Percentiles rank a stretch among this genome's conserved stretches.
Conservation (phyloP, 1,284 basidiomycete genomes). For the Ceratobasidium theobromae region DNA sequence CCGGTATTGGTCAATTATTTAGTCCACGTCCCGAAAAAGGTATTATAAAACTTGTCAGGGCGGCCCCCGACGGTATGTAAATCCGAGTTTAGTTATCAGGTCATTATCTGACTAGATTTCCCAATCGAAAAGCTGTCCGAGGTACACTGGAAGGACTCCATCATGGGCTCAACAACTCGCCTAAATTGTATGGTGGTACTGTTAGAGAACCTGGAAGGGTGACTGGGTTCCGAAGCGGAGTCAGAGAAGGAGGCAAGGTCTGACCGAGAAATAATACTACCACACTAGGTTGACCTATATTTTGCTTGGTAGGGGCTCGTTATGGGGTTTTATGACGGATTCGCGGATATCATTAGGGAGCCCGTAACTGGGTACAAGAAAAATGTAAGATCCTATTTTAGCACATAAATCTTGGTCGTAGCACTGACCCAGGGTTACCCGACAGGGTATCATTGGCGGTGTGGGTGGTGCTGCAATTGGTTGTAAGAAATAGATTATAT, state of each 20-base stretch:
- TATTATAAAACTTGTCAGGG: slow-evolving; percentile 50
- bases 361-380: slow-evolving; percentile 47
- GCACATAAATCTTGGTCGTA: background rate
- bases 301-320: slow-evolving; percentile 39
- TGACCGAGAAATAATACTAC: background rate
- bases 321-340: slow-evolving; percentile 53
- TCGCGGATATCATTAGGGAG: slow-evolving; percentile 54
- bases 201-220: slow-evolving; percentile 48
- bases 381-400: slow-evolving; percentile 40
- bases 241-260: slow-evolving; percentile 53
- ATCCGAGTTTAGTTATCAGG: background rate
- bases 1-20: slow-evolving; percentile 50
- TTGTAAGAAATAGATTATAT: slow-evolving; percentile 41
- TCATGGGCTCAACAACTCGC: slow-evolving; percentile 52
- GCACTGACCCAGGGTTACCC: background rate
- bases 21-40: slow-evolving; percentile 45
- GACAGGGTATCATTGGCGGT: slow-evolving; percentile 47
- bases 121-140: slow-evolving; percentile 45
- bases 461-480: slow-evolving; percentile 54
- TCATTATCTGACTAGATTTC: too few species aligned
- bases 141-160: slow-evolving; percentile 50
- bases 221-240: slow-evolving; percentile 48
- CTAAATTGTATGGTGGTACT: slow-evolving; percentile 50
- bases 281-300: background rate
- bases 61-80: slow-evolving; percentile 46